These are phyloP conservation scores for Cyclocybe cylindracea DNA, from an alignment of 768 basidiomycete species.

Conservation along the genomic window DNA sequence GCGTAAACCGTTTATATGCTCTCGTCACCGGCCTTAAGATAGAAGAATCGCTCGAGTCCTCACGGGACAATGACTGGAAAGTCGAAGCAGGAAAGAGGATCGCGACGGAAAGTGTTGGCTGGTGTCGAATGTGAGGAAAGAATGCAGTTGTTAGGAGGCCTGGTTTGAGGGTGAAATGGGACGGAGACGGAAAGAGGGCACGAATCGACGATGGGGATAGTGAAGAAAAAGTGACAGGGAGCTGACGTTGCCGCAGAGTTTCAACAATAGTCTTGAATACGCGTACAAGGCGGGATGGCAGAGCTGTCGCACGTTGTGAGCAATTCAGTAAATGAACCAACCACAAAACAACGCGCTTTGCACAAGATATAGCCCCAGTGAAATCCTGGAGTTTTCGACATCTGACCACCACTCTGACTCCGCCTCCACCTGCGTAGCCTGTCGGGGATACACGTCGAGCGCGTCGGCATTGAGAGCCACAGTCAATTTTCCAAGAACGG, in stretches of 20 bases:
- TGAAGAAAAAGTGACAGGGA: constrained; percentile 46
- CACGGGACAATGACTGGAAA: constrained; percentile 6
- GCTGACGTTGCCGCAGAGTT: constrained; percentile 40
- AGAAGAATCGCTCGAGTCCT: neutral
- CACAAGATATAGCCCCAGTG: constrained; percentile 65
- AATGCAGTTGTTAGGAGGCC: constrained; percentile 55
- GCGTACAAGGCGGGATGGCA: constrained; percentile 42
- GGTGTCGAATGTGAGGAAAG: constrained; percentile 60
- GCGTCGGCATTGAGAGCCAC: constrained; percentile 65
- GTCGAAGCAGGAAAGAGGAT: constrained; percentile 16
- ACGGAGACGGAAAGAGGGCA: constrained; percentile 45
- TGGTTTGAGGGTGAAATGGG: constrained; percentile 44
- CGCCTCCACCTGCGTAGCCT: constrained; percentile 69
- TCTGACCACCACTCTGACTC: constrained; percentile 89
- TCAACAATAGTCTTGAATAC: constrained; percentile 39
- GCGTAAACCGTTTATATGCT: constrained; percentile 3
- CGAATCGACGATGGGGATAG: constrained; percentile 51
- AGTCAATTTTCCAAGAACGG: constrained; percentile 49
- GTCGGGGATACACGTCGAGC: constrained; percentile 61
- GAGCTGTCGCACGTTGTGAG: constrained; percentile 31
- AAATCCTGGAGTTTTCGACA: constrained; percentile 58
- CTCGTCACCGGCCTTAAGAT: neutral
- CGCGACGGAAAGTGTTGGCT: constrained; percentile 18
- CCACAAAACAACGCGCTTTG: constrained; percentile 60
- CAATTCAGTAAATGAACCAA: constrained; percentile 13